Base-by-base conservation (phyloP, 2,329 filamentous ascomycete species). In the Xylariaceae sp. region DNA sequence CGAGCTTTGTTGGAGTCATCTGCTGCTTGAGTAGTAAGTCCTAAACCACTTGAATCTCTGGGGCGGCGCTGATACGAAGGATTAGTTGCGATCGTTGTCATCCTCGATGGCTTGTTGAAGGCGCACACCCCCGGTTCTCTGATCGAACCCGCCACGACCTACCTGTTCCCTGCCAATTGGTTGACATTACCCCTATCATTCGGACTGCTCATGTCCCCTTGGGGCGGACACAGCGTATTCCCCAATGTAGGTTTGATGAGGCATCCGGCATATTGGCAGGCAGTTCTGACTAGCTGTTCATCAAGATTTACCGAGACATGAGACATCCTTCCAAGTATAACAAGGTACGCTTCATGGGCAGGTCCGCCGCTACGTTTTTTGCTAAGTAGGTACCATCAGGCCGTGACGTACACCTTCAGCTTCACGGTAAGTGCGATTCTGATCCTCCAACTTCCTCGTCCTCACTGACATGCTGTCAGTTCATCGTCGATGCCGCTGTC, bases 1-100 rank as follows among this genome's bases (percentile, higher is more conserved):
- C 87, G 17, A 94, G 87, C 55, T 79, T 96, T 37, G 65, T 96
- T 41, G 90, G 90, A n/a, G 94, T 98, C 33, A 67, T 95, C 46
- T 89, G 77, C 37, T 94, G 86, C 46, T 81, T 94, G 45, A 80
- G 80, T 51, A 95, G 85, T 90, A 65, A 67, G 83, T 80, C 12
- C 14, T 18, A 5, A 6, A n/a, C n/a, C n/a, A n/a, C n/a, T n/a
- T n/a, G n/a, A n/a, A n/a, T n/a, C n/a, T n/a, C n/a, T n/a, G n/a
- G n/a, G n/a, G n/a, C n/a, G n/a, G n/a, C n/a, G n/a, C n/a, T n/a
- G n/a, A n/a, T n/a, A n/a, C n/a, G n/a, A n/a, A n/a, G n/a, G n/a
- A n/a, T 3, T 49, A 90, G 85, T 96, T 58, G 82, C 89, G n/a
- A 60, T 80, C 22, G 83, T 94, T 34, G 76, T 95, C 33, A 74